Conservation (phyloP, 371 early-diverging fungal genomes). For the Conidiobolus incongruus region DNA sequence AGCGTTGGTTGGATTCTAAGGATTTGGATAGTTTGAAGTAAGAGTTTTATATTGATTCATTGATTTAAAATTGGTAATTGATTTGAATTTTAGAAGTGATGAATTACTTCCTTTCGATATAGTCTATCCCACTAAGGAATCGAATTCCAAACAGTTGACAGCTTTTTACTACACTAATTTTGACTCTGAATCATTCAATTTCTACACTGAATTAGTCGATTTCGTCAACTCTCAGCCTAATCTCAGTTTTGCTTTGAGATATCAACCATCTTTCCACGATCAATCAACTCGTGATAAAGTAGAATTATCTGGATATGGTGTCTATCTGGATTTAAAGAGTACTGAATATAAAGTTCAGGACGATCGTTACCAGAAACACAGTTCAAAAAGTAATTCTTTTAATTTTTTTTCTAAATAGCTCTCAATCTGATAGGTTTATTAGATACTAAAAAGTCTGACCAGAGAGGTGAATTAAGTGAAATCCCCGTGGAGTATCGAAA, state of each 20-base stretch:
- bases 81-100: no score
- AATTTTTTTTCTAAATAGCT: no score
- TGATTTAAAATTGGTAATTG: no score
- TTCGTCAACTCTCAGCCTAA: slow-evolving; percentile 10
- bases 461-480: no score
- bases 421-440: no score
- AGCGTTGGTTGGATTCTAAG: slow-evolving; percentile 4
- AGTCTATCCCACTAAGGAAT: slow-evolving; percentile 7
- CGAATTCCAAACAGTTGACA: slow-evolving; percentile 3
- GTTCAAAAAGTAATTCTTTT: no score
- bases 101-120: slow-evolving; percentile 23
- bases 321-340: slow-evolving; percentile 74
- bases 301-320: slow-evolving; percentile 69
- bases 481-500: not conserved
- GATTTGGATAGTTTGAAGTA: slow-evolving; percentile 8
- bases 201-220: slow-evolving; percentile 14
- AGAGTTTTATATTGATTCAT: no score
- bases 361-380: no score
- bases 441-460: no score
- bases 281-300: slow-evolving; percentile 8
- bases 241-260: slow-evolving; percentile 22
- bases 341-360: slow-evolving; percentile 88
- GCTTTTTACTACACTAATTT: slow-evolving; percentile 26
- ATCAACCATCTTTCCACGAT: slow-evolving; percentile 19
- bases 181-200: slow-evolving; percentile 15